These are phyloP conservation scores for Neonectria ditissima DNA, from an alignment of 2,329 filamentous ascomycete species.

Conservation along the genomic window DNA sequence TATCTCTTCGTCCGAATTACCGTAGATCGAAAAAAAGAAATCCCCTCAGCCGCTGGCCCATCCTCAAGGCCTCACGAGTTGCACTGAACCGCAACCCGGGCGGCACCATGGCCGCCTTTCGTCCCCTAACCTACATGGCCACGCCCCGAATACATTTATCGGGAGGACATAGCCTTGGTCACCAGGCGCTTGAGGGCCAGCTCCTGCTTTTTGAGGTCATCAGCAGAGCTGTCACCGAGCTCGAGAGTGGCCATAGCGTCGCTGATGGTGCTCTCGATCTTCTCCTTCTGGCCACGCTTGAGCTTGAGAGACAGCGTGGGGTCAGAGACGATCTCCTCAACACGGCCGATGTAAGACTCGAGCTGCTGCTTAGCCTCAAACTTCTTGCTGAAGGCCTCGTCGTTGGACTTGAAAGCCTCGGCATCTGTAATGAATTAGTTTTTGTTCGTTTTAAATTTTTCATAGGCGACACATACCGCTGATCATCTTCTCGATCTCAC, in stretches of 20 bases:
- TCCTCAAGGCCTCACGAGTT: constrained; percentile 33
- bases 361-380: constrained; percentile 99
- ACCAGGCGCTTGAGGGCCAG: constrained; percentile 96
- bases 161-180: constrained; percentile 97
- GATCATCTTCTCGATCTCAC: constrained; percentile 98
- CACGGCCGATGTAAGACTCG: constrained; percentile 97
- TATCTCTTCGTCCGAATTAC: constrained; percentile 49
- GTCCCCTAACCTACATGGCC: constrained; percentile 35
- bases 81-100: constrained; percentile 33
- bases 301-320: constrained; percentile 95
- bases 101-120: constrained; percentile 31
- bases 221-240: constrained; percentile 89
- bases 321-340: constrained; percentile 99
- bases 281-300: constrained; percentile 99
- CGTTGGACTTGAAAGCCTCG: constrained; percentile 98
- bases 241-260: constrained; percentile 98
- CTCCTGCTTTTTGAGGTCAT: constrained; percentile 99
- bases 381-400: constrained; percentile 99
- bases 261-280: constrained; percentile 96
- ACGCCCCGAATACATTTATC: constrained; percentile 66
- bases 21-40: constrained; percentile 48
- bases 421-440: constrained; percentile 68
- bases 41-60: constrained; percentile 31
- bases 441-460: neutral
- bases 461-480: constrained; percentile 65